A percentile compares a stretch with the other conserved stretches of the same genome.
Conservation (phyloP, 2,329 filamentous ascomycete species). For the Aspergillus neotritici region DNA sequence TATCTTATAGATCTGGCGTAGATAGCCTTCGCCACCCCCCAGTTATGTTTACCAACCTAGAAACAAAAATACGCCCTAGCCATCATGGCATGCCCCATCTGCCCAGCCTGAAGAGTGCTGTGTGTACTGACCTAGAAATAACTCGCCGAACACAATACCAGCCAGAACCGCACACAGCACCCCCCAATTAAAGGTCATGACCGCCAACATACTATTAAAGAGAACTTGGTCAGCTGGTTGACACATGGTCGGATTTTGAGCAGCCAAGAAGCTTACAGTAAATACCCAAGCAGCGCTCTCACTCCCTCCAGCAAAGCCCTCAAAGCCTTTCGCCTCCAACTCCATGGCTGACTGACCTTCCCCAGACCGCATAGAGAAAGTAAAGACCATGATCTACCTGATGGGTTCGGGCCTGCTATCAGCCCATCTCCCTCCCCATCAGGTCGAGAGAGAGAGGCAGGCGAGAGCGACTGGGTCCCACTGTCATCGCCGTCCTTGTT, state of each 20-base stretch:
- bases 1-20: too few relatives aligned
- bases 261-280: slow-evolving; percentile 7
- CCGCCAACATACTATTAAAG: slow-evolving; percentile 9
- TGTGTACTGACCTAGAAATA: slow-evolving; percentile 9
- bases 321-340: not conserved
- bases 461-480: too few relatives aligned
- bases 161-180: slow-evolving; percentile 8
- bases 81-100: slow-evolving; percentile 11
- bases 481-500: too few relatives aligned
- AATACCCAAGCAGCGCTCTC: slow-evolving; percentile 7
- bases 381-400: too few relatives aligned
- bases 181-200: slow-evolving; percentile 14
- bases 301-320: slow-evolving; percentile 7
- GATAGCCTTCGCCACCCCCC: too few relatives aligned
- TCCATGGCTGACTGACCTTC: slow-evolving; percentile 1
- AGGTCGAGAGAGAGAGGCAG: too few relatives aligned
- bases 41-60: too few relatives aligned
- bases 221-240: not conserved
- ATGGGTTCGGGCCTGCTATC: too few relatives aligned
- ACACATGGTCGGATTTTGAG: too few relatives aligned
- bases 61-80: too few relatives aligned
- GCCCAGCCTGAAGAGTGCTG: slow-evolving; percentile 4
- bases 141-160: slow-evolving; percentile 8
- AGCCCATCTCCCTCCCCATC: too few relatives aligned
- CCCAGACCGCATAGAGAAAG: not conserved